phyloP scores from a whole-genome alignment of 1,284 basidiomycete genomes.

The Austroboletus rostrupii region DNA sequence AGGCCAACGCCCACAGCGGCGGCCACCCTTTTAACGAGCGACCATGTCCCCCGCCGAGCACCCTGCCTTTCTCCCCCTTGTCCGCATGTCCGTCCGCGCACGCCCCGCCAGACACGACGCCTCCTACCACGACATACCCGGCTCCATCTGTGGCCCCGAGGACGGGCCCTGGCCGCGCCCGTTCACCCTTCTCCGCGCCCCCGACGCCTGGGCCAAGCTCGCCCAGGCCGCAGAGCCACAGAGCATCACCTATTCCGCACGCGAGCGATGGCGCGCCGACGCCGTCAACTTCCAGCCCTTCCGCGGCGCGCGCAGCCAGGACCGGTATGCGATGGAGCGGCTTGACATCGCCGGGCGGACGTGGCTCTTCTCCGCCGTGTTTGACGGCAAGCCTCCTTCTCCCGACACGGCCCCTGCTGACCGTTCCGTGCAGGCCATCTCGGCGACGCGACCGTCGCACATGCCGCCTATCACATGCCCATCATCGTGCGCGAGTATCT shows the following conservation, averaged over 20 bases:
- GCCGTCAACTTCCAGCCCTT: constrained; percentile 63
- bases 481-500: constrained; percentile 61
- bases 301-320: constrained; percentile 45
- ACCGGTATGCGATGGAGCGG: constrained; percentile 57
- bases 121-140: constrained; percentile 49
- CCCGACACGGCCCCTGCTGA: not conserved
- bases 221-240: constrained; percentile 48
- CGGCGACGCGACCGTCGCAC: constrained; percentile 64
- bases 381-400: constrained; percentile 53
- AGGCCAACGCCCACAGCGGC: constrained; percentile 7
- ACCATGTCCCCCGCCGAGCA: no score
- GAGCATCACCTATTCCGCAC: constrained; percentile 36
- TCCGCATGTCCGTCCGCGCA: constrained; percentile 16
- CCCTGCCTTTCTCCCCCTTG: not conserved
- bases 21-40: no score
- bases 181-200: constrained; percentile 45
- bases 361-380: constrained; percentile 66
- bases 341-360: constrained; percentile 51
- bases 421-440: constrained; percentile 50
- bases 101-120: constrained; percentile 19
- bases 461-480: constrained; percentile 63
- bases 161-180: constrained; percentile 60
- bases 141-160: constrained; percentile 53
- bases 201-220: constrained; percentile 48
- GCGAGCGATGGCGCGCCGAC: constrained; percentile 44